phyloP scores from a whole-genome alignment of 768 basidiomycete genomes.

The Pisolithus microcarpus region DNA sequence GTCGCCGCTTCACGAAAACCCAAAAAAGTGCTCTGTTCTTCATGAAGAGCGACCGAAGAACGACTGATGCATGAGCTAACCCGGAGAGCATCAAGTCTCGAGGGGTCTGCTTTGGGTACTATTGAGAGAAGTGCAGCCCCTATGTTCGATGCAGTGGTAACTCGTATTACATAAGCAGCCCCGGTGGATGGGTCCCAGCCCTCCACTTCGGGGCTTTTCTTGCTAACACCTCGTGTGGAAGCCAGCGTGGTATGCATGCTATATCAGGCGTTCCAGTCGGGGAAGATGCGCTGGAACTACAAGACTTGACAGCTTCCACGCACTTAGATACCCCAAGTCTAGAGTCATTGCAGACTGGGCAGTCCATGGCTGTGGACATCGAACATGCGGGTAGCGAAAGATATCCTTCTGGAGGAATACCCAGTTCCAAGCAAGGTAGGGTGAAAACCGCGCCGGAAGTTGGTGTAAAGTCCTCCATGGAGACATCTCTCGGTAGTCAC shows the following conservation, averaged over 20 bases:
- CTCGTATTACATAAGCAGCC: too few species aligned
- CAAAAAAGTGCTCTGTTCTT: too few species aligned
- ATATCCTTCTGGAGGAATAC: slow-evolving; percentile 7
- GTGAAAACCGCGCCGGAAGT: not conserved
- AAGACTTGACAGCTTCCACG: slow-evolving; percentile 7
- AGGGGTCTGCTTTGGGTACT: too few species aligned
- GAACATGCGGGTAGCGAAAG: slow-evolving; percentile 5
- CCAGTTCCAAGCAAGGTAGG: slow-evolving; percentile 18
- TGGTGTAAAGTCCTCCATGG: slow-evolving; percentile 21
- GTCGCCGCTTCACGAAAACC: too few species aligned
- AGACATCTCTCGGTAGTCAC: slow-evolving; percentile 5
- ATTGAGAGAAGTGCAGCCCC: too few species aligned
- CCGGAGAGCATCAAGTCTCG: too few species aligned
- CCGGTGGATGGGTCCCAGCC: too few species aligned
- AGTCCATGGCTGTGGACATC: not conserved
- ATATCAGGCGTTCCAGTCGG: too few species aligned
- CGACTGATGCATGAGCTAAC: too few species aligned
- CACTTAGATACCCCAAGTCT: not conserved
- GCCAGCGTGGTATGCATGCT: not conserved
- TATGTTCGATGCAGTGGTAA: too few species aligned
- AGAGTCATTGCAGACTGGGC: slow-evolving; percentile 8
- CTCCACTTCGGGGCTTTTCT: too few species aligned
- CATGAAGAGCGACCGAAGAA: too few species aligned
- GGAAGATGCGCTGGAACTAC: slow-evolving; percentile 12
- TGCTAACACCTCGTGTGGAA: not conserved